Conservation (phyloP, 129 eudicot genomes). For the Lonicera japonica region DNA sequence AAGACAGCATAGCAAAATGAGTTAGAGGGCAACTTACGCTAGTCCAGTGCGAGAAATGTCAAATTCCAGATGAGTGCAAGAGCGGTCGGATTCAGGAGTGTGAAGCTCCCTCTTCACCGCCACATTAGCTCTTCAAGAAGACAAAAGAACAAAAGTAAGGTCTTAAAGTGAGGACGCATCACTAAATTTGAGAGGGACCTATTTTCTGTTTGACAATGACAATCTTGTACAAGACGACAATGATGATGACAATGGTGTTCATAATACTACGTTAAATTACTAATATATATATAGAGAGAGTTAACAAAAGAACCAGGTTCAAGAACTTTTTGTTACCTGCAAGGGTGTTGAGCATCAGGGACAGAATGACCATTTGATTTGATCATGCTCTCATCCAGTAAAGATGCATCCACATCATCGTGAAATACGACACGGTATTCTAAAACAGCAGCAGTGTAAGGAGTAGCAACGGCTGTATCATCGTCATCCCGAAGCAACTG, state of each 20-base stretch:
- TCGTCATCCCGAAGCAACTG: conserved; percentile 69
- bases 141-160: conserved; percentile 9
- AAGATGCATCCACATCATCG: conserved; percentile 34
- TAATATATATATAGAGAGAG: no score
- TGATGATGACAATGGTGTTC: no score
- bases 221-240: no score
- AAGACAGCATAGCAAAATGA: no score
- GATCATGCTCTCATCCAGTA: conserved; percentile 25
- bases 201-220: no score
- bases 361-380: conserved; percentile 67
- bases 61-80: conserved; percentile 96
- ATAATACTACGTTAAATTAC: no score
- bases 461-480: conserved; percentile 64
- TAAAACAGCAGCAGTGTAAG: conserved; percentile 80
- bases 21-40: conserved; percentile 43
- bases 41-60: conserved; percentile 83
- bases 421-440: conserved; percentile 79
- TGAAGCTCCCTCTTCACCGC: conserved; percentile 92
- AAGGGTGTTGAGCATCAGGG: conserved; percentile 88
- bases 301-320: not conserved
- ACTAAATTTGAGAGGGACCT: no score
- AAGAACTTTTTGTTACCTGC: conserved; percentile 43
- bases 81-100: conserved; percentile 89
- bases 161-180: no score
- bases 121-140: conserved; percentile 56